Evolutionary conservation across 805 yeast species (phyloP).

Genomic region (Grigorovia transvaalensis): DNA sequence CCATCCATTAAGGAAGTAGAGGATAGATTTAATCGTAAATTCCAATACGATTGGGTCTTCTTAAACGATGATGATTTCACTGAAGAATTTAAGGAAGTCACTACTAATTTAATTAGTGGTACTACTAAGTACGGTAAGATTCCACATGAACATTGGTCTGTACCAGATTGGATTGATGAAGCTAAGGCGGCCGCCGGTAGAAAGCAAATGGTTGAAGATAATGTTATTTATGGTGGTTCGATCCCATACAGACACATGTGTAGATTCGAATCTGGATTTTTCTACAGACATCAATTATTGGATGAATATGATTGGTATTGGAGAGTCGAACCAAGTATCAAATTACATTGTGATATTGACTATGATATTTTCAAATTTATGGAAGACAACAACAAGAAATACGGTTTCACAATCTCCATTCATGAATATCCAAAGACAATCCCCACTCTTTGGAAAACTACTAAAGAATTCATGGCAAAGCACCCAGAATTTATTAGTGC

Average conservation of each 20-base stretch:
- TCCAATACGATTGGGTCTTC: constrained; percentile 90
- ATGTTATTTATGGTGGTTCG: constrained; percentile 55
- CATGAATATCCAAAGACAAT: constrained; percentile 68
- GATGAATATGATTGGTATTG: constrained; percentile 81
- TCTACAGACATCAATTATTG: constrained; percentile 67
- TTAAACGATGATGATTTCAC: constrained; percentile 78
- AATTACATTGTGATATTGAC: constrained; percentile 71
- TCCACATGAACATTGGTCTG: constrained; percentile 81
- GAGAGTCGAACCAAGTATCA: constrained; percentile 87
- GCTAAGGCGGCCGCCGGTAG: constrained; percentile 52
- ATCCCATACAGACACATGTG: constrained; percentile 83
- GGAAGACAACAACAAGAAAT: constrained; percentile 64
- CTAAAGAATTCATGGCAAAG: constrained; percentile 47
- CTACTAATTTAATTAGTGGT: constrained; percentile 65
- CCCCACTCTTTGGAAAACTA: constrained; percentile 65
- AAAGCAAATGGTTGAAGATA: constrained; percentile 39
- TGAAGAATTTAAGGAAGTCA: constrained; percentile 66
- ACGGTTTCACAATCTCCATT: constrained; percentile 70
- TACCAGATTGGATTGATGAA: constrained; percentile 73
- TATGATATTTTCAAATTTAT: constrained; percentile 74
- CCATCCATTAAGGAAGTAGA: constrained; percentile 69
- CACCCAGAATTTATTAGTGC: constrained; percentile 51
- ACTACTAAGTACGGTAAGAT: constrained; percentile 65
- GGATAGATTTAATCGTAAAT: constrained; percentile 77
- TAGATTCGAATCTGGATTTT: constrained; percentile 82